Conservation (phyloP, 2,329 filamentous ascomycete species). For the Amauroascus niger region DNA sequence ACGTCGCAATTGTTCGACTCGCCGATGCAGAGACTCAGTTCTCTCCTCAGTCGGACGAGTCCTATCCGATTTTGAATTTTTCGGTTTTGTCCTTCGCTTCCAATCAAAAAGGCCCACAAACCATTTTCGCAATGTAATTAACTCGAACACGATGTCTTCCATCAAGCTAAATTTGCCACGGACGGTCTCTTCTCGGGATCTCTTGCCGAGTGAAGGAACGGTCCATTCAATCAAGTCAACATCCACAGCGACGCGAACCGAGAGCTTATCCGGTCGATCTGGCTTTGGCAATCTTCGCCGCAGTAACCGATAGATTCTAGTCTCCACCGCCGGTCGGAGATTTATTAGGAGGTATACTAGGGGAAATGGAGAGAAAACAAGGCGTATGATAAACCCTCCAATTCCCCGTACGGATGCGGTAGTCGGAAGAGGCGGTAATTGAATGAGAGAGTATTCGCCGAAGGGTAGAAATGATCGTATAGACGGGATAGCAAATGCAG, state of each 20-base stretch:
- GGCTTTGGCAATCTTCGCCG: constrained; percentile 36
- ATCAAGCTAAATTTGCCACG: constrained; percentile 29
- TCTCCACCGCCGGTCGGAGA: constrained; percentile 31
- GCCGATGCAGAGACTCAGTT: constrained; percentile 24
- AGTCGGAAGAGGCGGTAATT: constrained; percentile 25
- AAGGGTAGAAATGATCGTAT: constrained; percentile 31
- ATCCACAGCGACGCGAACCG: constrained; percentile 35
- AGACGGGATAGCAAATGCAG: constrained; percentile 26
- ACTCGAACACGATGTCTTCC: constrained; percentile 33
- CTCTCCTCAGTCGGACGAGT: constrained; percentile 19
- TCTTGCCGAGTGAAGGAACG: constrained; percentile 32
- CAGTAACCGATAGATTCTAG: constrained; percentile 33
- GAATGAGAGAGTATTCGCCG: constrained; percentile 27
- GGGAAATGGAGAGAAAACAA: constrained; percentile 30
- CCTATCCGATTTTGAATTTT: constrained; percentile 15
- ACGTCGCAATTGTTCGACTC: constrained; percentile 25
- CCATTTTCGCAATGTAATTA: constrained; percentile 26
- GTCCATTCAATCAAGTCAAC: constrained; percentile 39
- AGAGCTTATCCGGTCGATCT: constrained; percentile 33
- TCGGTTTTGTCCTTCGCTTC: background rate
- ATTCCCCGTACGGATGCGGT: constrained; percentile 25
- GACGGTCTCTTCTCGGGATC: constrained; percentile 33
- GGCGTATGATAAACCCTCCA: constrained; percentile 20
- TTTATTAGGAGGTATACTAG: constrained; percentile 31
- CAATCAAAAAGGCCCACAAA: constrained; percentile 26